Conservation (phyloP, 257 asterid genomes). For the Handroanthus guayacan region DNA sequence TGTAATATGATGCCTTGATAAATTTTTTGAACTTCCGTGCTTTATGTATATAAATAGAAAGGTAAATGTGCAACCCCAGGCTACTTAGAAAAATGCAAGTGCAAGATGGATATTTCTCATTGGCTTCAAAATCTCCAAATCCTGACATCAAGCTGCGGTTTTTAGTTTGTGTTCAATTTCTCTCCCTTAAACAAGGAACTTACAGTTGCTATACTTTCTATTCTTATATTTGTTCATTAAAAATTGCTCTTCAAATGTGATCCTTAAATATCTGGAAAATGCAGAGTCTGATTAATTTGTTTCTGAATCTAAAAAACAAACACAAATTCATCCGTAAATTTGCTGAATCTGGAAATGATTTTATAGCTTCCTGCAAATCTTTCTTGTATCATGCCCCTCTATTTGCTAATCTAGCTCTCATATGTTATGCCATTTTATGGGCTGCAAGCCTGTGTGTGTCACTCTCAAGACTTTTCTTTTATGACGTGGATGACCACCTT, state of each 20-base stretch:
- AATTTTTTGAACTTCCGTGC: neutral
- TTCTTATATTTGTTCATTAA: neutral
- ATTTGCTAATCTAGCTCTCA: neutral
- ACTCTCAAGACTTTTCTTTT: neutral
- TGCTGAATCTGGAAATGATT: constrained; percentile 9
- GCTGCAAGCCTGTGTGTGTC: constrained; percentile 18
- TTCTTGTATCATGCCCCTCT: neutral
- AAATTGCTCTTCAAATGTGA: neutral
- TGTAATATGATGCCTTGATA: neutral
- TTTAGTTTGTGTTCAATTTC: neutral
- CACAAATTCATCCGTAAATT: neutral
- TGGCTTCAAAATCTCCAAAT: constrained; percentile 13
- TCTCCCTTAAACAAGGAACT: constrained; percentile 2
- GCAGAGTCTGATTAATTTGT: constrained; percentile 14
- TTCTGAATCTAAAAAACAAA: neutral
- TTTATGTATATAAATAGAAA: neutral
- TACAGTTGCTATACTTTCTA: constrained; percentile 14
- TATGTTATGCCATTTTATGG: constrained; percentile 1
- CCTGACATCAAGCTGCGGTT: neutral
- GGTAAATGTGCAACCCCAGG: neutral
- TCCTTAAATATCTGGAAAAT: neutral
- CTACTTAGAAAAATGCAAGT: neutral
- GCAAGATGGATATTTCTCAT: neutral
- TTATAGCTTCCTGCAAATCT: neutral
- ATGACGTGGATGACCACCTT: constrained; percentile 29